Base-by-base conservation (phyloP, 2,329 filamentous ascomycete genomes). In the Phialophora verrucosa region DNA sequence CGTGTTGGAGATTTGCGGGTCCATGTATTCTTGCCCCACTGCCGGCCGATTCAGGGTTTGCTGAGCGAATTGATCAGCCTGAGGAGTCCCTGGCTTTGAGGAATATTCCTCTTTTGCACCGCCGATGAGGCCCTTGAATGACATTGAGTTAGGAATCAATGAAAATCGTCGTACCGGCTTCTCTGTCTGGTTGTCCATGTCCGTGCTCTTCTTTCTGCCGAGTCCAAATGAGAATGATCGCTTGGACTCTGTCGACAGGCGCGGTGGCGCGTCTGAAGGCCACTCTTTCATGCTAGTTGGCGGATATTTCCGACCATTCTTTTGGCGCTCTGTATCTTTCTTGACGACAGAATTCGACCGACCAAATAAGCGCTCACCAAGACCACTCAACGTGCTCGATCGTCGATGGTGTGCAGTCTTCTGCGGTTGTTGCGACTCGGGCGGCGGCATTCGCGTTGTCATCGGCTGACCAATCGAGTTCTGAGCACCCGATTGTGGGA, bases 221-320 rank as follows among this genome's bases (percentile, higher is more conserved):
- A 91, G 83, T 1, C 87, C 88, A 55, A 91, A 80, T 1, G 89
- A 89, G 75, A 91, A 90, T 0, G 90, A 92, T 54, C 89, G 87
- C 27, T 90, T 86, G 20, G 90, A 93, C 71, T 93, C 91, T 74
- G 91, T 87, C 0, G 91, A 93, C 49, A 83, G 82, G 56, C 90
- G 83, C 12, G 83, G 78, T 47, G 88, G 86, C 20, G 53, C 59
- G 38, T 83, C 83, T 56, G 84, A 84, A 5, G 87, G 82, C 77
- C 90, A 87, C 1, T 87, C 83, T 68, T 90, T 87, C 92, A 97
- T 96, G 81, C 93, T 97, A 56, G 94, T 91, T 3, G 94, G 94
- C 63, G 94, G 94, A 74, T 97, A 96, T 69, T 89, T 88, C 76
- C 91, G 88, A 69, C 83, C 80, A 64, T 78, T 74, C 64, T 84